Conservation (phyloP, 306 rosid genomes). For the Mimosa bimucronata region DNA sequence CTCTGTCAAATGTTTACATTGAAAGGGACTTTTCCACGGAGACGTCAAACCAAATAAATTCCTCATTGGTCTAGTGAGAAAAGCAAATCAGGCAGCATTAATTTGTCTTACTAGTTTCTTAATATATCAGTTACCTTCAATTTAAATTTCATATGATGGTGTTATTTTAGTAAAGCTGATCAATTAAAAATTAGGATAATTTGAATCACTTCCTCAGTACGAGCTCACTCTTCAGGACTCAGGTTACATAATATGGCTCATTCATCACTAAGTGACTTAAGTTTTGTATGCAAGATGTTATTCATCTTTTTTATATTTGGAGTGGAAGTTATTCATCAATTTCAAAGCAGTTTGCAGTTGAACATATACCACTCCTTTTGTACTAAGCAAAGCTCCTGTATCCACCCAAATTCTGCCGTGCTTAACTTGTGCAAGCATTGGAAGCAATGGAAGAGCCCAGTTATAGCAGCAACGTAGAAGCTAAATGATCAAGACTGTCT, state of each 20-base stretch:
- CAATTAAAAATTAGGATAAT: no score
- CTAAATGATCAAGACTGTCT: neutral
- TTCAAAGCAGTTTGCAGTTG: slow-evolving; percentile 2
- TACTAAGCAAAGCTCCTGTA: slow-evolving; percentile 15
- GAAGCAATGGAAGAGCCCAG: slow-evolving; percentile 32
- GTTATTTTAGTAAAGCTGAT: no score
- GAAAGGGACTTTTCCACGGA: no score
- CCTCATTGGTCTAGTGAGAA: no score
- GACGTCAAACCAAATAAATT: no score
- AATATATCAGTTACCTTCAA: no score
- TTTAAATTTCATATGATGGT: no score
- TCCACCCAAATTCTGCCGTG: slow-evolving; percentile 29
- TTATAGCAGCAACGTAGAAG: neutral
- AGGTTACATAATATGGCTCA: neutral
- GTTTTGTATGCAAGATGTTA: slow-evolving; percentile 6
- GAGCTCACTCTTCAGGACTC: neutral
- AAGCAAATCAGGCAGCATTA: no score
- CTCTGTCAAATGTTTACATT: no score
- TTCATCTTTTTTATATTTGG: neutral
- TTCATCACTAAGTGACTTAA: neutral
- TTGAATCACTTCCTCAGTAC: neutral
- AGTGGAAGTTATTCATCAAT: neutral
- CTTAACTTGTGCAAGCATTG: slow-evolving; percentile 54
- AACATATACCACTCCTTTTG: slow-evolving; percentile 4
- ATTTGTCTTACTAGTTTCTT: no score